These are phyloP conservation scores for Dactylellina parvicollis DNA, from an alignment of 2,329 filamentous ascomycete species.

Conservation along the genomic window DNA sequence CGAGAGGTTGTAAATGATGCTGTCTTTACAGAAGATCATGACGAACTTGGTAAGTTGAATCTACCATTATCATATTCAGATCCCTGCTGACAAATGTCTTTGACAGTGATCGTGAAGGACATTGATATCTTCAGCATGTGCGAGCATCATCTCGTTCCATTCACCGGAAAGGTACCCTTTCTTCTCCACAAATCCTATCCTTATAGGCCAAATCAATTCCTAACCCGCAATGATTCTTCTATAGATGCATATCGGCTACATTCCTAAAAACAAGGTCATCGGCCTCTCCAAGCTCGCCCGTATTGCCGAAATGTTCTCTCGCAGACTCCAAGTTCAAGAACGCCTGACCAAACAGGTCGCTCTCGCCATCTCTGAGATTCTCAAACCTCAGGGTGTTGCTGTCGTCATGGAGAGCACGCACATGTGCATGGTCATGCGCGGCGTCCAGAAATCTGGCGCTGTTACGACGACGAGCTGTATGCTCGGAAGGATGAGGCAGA, in stretches of 20 bases:
- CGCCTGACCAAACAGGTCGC: constrained; percentile 95
- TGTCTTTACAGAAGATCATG: constrained; percentile 95
- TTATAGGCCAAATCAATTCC: too few relatives aligned
- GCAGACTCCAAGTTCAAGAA: constrained; percentile 94
- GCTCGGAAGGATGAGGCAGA: constrained; percentile 91
- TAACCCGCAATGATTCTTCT: too few relatives aligned
- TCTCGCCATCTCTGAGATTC: constrained; percentile 87
- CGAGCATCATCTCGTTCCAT: constrained; percentile 97
- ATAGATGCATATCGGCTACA: constrained; percentile 99
- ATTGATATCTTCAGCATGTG: constrained; percentile 95
- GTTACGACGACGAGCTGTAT: constrained; percentile 96
- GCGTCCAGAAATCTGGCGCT: constrained; percentile 89
- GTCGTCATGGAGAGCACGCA: constrained; percentile 98
- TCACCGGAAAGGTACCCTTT: constrained; percentile 90
- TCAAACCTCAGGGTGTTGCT: constrained; percentile 92
- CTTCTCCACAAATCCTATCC: too few relatives aligned
- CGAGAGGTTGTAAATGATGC: constrained; percentile 90
- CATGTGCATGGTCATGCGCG: constrained; percentile 98
- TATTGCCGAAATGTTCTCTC: constrained; percentile 96
- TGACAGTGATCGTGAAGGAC: constrained; percentile 87
- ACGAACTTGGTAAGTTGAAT: constrained; percentile 71
- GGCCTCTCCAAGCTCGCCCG: constrained; percentile 94
- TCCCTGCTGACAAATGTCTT: not conserved
- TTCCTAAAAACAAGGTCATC: constrained; percentile 88
- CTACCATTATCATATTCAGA: not conserved